Percentiles rank a stretch among this genome's conserved stretches.
Conservation (phyloP, 2,329 filamentous ascomycete species). For the Balansia obtecta region DNA sequence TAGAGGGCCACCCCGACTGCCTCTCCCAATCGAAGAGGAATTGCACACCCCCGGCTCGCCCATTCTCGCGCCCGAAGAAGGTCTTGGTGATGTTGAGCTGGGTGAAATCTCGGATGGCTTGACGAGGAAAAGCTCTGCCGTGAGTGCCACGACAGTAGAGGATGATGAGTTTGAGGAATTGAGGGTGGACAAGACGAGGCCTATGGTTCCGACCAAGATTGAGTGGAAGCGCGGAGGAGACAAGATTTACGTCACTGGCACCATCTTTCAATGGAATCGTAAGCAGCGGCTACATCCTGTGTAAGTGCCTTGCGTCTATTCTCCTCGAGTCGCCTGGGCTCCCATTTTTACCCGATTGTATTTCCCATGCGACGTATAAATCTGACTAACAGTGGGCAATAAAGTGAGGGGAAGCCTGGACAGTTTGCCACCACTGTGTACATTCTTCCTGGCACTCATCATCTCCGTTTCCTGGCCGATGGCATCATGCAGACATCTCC, state of each 20-base stretch:
- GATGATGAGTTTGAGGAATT: conserved; percentile 71
- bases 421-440: conserved; percentile 67
- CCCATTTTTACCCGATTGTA: neutral
- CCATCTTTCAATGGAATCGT: conserved; percentile 93
- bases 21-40: conserved; percentile 88
- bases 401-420: conserved; percentile 42
- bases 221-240: conserved; percentile 78
- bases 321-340: neutral
- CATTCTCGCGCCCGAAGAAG: conserved; percentile 62
- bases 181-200: conserved; percentile 59
- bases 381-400: neutral
- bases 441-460: conserved; percentile 86
- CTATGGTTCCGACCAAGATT: conserved; percentile 71
- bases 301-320: conserved; percentile 43
- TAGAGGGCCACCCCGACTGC: conserved; percentile 71
- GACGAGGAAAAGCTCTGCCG: conserved; percentile 41
- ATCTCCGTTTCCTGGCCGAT: conserved; percentile 92
- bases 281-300: conserved; percentile 79
- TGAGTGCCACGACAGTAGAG: conserved; percentile 55
- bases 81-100: conserved; percentile 35
- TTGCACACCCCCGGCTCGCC: conserved; percentile 81
- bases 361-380: neutral
- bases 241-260: conserved; percentile 92
- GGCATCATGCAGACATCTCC: conserved; percentile 84
- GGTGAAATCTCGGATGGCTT: conserved; percentile 37